Evolutionary conservation across 176 grass and related monocot genomes (phyloP).

Genomic region (Bromus sterilis): DNA sequence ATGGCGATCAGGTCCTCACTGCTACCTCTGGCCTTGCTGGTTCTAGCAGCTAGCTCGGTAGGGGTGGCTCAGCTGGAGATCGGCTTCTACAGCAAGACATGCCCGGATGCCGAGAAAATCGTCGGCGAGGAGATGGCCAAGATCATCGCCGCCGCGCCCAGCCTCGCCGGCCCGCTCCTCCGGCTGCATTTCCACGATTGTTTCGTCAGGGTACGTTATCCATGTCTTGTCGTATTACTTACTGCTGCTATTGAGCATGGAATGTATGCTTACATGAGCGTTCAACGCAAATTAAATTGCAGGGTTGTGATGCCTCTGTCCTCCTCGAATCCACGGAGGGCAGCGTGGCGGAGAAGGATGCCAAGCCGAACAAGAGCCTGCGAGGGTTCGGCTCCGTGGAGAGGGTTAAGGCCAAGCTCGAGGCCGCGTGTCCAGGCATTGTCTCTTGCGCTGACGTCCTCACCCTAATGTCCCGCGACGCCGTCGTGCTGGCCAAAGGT

Average conservation of each 20-base stretch:
- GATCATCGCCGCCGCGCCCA: constrained; percentile 25
- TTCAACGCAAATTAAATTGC: background rate
- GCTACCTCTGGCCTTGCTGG: background rate
- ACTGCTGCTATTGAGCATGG: background rate
- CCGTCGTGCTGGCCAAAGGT: background rate
- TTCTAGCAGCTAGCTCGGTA: background rate
- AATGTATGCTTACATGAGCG: background rate
- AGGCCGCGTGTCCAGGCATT: background rate
- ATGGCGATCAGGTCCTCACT: background rate
- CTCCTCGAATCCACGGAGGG: background rate
- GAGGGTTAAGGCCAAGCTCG: background rate
- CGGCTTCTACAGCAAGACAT: constrained; percentile 57
- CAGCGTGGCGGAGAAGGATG: background rate
- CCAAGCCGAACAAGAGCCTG: background rate
- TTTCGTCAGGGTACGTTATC: constrained; percentile 40
- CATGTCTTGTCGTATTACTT: background rate
- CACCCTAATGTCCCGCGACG: background rate
- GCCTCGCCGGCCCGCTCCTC: constrained; percentile 51
- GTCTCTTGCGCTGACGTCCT: background rate
- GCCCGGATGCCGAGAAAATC: constrained; percentile 49
- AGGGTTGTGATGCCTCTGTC: background rate
- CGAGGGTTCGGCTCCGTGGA: background rate
- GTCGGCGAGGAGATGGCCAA: constrained; percentile 52
- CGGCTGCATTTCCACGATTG: constrained; percentile 73
- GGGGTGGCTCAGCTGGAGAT: constrained; percentile 27